These are phyloP conservation scores for Entophlyctis luteolus DNA, from an alignment of 192 early-diverging fungal genomes.

Conservation along the genomic window DNA sequence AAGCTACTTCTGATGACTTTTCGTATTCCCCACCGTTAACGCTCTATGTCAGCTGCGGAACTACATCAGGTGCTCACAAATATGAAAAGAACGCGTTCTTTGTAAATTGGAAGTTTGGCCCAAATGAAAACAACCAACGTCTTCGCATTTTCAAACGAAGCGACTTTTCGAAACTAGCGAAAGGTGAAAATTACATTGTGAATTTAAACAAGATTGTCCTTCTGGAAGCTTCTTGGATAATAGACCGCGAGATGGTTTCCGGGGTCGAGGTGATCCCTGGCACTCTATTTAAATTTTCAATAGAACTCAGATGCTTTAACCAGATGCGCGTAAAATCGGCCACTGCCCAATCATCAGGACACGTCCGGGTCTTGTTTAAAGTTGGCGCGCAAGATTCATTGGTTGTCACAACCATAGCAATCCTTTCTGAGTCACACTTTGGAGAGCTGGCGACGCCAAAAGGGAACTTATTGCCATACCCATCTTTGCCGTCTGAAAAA, in stretches of 20 bases:
- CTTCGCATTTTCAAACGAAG: not conserved
- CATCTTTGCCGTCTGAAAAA: not conserved
- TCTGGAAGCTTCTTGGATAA: slow-evolving; percentile 11
- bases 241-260: not conserved
- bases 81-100: not conserved
- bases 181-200: too few species aligned
- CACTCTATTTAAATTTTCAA: not conserved
- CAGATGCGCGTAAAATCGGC: slow-evolving; percentile 15
- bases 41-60: not conserved
- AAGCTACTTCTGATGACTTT: not conserved
- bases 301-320: not conserved
- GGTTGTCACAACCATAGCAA: not conserved
- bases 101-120: not conserved
- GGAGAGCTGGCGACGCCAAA: slow-evolving; percentile 1
- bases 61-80: not conserved
- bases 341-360: slow-evolving; percentile 4
- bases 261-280: slow-evolving; percentile 4
- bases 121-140: not conserved
- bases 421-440: slow-evolving; percentile 16
- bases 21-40: not conserved
- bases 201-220: not conserved
- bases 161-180: too few species aligned
- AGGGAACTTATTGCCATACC: not conserved
- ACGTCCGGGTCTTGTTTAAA: slow-evolving; percentile 10
- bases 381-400: not conserved